Percentiles rank a stretch among this genome's conserved stretches.
phyloP scores from a whole-genome alignment of 768 basidiomycete genomes.

The Collybia nuda region DNA sequence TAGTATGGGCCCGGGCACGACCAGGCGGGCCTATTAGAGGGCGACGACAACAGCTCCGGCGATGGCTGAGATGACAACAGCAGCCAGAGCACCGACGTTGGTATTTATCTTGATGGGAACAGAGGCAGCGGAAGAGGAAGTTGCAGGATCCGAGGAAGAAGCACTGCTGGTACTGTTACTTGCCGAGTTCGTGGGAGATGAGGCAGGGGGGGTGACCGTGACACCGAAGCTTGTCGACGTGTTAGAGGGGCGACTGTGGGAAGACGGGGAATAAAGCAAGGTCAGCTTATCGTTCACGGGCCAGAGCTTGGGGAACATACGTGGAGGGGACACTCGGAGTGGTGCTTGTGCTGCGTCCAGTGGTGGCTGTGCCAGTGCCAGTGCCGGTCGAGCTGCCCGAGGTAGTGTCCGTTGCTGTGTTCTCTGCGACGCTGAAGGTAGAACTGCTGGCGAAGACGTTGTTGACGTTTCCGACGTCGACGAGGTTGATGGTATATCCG shows the following conservation, averaged over 20 bases:
- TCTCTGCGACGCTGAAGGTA: constrained; percentile 40
- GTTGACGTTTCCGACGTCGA: constrained; percentile 45
- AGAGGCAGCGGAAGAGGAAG: constrained; percentile 25
- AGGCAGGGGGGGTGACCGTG: constrained; percentile 10
- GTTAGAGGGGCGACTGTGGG: neutral
- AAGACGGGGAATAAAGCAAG: neutral
- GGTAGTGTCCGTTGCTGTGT: constrained; percentile 11
- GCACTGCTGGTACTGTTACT: constrained; percentile 7
- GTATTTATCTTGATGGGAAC: constrained; percentile 29
- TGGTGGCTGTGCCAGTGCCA: constrained; percentile 2
- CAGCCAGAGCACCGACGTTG: constrained; percentile 31
- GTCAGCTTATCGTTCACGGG: neutral
- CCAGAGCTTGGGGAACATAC: constrained; percentile 4
- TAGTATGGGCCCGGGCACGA: neutral
- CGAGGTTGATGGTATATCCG: constrained; percentile 48
- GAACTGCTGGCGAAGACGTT: constrained; percentile 38
- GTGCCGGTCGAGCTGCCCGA: constrained; percentile 2
- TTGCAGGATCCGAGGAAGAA: constrained; percentile 11
- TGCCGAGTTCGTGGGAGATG: constrained; percentile 5
- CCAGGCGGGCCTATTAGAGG: constrained; percentile 30
- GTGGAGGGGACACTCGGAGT: neutral
- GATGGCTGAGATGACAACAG: constrained; percentile 40
- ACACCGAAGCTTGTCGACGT: constrained; percentile 14
- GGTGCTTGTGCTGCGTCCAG: constrained; percentile 3
- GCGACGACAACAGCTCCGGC: constrained; percentile 47